Base-by-base conservation (phyloP, 2,329 filamentous ascomycete species). In the Ophiostoma quercus region DNA sequence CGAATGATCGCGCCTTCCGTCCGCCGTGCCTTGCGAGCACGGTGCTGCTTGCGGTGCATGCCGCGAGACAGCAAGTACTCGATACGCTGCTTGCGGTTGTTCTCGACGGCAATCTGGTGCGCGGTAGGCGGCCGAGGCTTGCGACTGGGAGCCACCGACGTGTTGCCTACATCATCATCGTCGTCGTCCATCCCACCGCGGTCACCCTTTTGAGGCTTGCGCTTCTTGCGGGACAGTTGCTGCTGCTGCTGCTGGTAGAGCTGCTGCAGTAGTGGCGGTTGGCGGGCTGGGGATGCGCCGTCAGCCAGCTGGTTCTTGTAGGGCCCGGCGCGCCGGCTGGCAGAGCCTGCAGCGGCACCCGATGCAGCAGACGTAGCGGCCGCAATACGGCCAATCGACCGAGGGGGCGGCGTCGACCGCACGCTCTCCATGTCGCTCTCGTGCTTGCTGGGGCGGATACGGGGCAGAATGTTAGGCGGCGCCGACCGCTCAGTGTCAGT, bases 1-100 rank as follows among this genome's bases (percentile, higher is more conserved):
- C 90, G 84, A 73, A 89, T 82, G 69, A 94, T 84, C 9, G 87
- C 83, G 14, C 91, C 90, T 71, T 92, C 87, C 69, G 84, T 81
- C 25, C 85, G 85, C 4, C 91, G 85, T 22, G 80, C 76, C 74
- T 88, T 88, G 66, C 87, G 86, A 14, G 88, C 85, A 69, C 82
- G 82, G 76, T 88, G 86, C 75, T 93, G 89, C 68, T 87, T 83
- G 73, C 83, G 84, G 67, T 90, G 87, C 43, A 94, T 81, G 39
- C 90, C 89, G n/a, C 89, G 87, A 74, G 92, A 89, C 19, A 95
- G 85, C 68, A 92, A 91, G 75, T 93, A 90, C 75, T 93, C 90
- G n/a, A 94, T 91, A 6, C 91, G 88, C 75, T 92, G 87, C 72
- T 87, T 90, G 22, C 92, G 84, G 78, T 94, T 93, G 69, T 89